phyloP scores from a whole-genome alignment of 495 filamentous ascomycete genomes.

The Pyronema domesticum region DNA sequence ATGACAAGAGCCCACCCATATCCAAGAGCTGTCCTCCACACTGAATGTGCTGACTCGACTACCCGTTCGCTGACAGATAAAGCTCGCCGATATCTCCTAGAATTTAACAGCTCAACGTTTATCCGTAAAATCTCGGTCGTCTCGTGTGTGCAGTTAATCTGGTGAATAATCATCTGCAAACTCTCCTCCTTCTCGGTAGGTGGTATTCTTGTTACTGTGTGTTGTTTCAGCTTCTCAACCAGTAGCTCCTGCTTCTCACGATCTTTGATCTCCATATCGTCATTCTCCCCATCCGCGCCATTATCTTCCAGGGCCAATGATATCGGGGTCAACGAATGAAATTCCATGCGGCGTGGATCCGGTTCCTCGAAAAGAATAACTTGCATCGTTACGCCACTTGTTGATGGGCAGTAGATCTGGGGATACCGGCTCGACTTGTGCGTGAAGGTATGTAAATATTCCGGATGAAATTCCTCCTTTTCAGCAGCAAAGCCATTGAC shows the following conservation, averaged over 20 bases:
- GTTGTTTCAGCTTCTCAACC: slow-evolving; percentile 76
- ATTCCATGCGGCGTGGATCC: slow-evolving; percentile 80
- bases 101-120: slow-evolving; percentile 65
- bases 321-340: slow-evolving; percentile 80
- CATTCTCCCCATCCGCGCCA: slow-evolving; percentile 36
- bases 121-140: slow-evolving; percentile 65
- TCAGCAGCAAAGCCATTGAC: slow-evolving; percentile 37
- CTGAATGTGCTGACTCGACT: slow-evolving; percentile 74
- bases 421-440: slow-evolving; percentile 41
- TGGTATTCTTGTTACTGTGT: slow-evolving; percentile 60
- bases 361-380: slow-evolving; percentile 78
- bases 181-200: slow-evolving; percentile 68
- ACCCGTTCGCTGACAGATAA: slow-evolving; percentile 90
- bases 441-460: slow-evolving; percentile 52
- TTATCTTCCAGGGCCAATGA: slow-evolving; percentile 76
- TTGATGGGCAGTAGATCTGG: slow-evolving; percentile 49
- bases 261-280: slow-evolving; percentile 41
- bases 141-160: slow-evolving; percentile 92
- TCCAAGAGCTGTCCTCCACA: slow-evolving; percentile 46
- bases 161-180: slow-evolving; percentile 68
- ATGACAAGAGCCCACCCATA: slow-evolving; percentile 34
- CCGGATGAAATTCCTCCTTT: slow-evolving; percentile 38
- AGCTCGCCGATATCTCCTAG: slow-evolving; percentile 54
- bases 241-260: slow-evolving; percentile 39
- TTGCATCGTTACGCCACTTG: slow-evolving; percentile 49